Evolutionary conservation across 1,284 basidiomycete species (phyloP).

Genomic region (Ustilago loliicola): DNA sequence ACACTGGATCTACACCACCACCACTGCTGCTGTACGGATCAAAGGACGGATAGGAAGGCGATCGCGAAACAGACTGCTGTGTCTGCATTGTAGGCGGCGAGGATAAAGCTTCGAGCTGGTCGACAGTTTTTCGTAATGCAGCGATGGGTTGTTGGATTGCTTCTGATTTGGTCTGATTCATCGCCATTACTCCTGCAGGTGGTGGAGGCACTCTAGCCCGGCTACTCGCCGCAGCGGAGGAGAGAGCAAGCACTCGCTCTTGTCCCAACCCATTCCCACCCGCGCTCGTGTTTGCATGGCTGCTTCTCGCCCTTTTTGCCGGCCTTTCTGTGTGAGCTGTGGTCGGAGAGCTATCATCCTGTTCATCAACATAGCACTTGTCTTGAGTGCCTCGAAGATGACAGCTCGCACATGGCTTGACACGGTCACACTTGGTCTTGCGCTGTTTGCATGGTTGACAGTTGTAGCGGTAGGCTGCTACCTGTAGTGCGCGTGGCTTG

Average conservation of each 20-base stretch:
- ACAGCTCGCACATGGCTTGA: constrained; percentile 46
- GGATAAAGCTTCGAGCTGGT: constrained; percentile 15
- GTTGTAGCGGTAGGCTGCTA: constrained; percentile 44
- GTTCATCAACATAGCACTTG: constrained; percentile 26
- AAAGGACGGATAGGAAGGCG: background rate
- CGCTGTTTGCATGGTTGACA: constrained; percentile 52
- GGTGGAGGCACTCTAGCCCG: background rate
- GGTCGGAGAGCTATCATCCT: background rate
- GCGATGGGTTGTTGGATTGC: constrained; percentile 32
- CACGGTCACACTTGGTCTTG: constrained; percentile 54
- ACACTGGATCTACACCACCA: background rate
- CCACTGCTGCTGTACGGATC: constrained; percentile 2
- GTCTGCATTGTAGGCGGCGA: background rate
- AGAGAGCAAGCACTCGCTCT: background rate
- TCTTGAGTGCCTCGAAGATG: constrained; percentile 34
- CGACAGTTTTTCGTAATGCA: constrained; percentile 19
- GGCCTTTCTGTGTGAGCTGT: background rate
- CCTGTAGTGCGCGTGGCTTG: constrained; percentile 26
- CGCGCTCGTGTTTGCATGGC: background rate
- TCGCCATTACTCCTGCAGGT: background rate
- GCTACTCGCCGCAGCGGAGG: background rate
- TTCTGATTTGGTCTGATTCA: background rate
- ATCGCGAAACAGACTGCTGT: background rate
- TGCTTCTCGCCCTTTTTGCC: background rate
- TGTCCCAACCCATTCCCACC: background rate